Base-by-base conservation (phyloP, 1,284 basidiomycete genomes). In the Ganoderma sinense region DNA sequence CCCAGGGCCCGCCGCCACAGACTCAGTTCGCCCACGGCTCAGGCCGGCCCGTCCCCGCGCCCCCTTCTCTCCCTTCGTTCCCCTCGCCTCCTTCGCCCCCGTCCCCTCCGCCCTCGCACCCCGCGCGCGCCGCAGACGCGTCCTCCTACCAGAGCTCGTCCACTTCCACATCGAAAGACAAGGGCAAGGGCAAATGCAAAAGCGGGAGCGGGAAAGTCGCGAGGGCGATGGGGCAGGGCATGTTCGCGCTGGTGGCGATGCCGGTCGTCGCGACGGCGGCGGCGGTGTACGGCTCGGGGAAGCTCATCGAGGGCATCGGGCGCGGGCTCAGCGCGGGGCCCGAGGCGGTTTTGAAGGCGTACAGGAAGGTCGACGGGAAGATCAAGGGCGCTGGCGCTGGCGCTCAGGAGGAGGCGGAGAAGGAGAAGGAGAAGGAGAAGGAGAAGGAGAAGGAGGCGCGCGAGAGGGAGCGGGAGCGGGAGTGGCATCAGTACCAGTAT, bases 231-330 rank as follows among this genome's bases (percentile, higher is more conserved):
- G 69, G 69, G 13, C 62, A 29, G 20, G 66, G 69, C 64, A 29
- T 64, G 8, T 29, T 59, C 55, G 66, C 64, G 55, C 18, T 68
- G 64, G 64, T 66, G 64, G 64, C 45, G 33, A 20, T 45, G 45
- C 69, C 69, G 14, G 41, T 66, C 43, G 64, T 45, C 53, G 31
- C 59, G n/a, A 55, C 58, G 31, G 67, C 61, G 16, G 69, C 48
- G 29, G 64, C 23, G 36, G 31, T 66, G 33, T 40, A 62, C 56
- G 67, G 39, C 18, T 39, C 41, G 43, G 70, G 56, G 43, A 66
- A 71, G 70, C 39, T 71, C 29, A 26, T 71, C 64, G 64, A 69
- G 67, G 67, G 70, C 41, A 53, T 66, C 43, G 70, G 70, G 29
- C 7, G 29, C 2, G 62, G 45, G 51, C 4, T 71, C 2, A 56